Conservation (phyloP, 208 protist genomes). For the Leishmania amazonensis region DNA sequence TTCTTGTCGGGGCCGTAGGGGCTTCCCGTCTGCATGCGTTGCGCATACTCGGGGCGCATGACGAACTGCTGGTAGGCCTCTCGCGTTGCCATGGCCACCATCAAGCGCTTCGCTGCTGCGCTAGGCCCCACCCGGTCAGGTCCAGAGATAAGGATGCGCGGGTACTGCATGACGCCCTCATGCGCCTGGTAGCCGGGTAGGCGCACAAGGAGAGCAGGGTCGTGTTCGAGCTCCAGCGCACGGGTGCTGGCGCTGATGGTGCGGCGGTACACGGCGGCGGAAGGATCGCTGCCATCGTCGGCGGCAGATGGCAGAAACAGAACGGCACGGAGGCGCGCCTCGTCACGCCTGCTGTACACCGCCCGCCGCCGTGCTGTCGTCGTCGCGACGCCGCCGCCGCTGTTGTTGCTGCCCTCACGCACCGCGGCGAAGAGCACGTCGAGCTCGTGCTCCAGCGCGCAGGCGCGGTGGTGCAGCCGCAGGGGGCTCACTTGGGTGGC, state of each 20-base stretch:
- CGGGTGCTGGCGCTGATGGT: conserved; percentile 8
- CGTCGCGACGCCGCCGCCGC: background rate
- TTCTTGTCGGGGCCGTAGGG: too few relatives aligned
- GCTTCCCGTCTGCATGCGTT: background rate
- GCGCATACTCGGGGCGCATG: background rate
- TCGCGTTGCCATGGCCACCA: conserved; percentile 34
- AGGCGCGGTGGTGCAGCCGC: conserved; percentile 65
- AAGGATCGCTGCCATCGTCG: conserved; percentile 8
- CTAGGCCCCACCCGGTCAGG: conserved; percentile 36
- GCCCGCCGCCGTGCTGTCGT: background rate
- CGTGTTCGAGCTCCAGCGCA: conserved; percentile 15
- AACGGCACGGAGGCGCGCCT: conserved; percentile 3
- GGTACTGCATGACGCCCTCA: conserved; percentile 49
- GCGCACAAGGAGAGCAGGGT: conserved; percentile 17
- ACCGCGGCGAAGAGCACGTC: conserved; percentile 47
- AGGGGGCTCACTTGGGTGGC: conserved; percentile 72
- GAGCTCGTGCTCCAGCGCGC: conserved; percentile 65
- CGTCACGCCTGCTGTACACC: background rate
- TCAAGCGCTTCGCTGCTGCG: conserved; percentile 39
- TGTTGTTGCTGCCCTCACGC: background rate
- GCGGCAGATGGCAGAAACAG: conserved; percentile 15
- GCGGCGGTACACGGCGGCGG: conserved; percentile 4
- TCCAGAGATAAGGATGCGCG: conserved; percentile 75
- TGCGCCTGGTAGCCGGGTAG: conserved; percentile 18
- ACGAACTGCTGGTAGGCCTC: conserved; percentile 60